Percentiles rank a stretch among this genome's conserved stretches.
phyloP scores from a whole-genome alignment of 345 rosid species.

The Heritiera littoralis region DNA sequence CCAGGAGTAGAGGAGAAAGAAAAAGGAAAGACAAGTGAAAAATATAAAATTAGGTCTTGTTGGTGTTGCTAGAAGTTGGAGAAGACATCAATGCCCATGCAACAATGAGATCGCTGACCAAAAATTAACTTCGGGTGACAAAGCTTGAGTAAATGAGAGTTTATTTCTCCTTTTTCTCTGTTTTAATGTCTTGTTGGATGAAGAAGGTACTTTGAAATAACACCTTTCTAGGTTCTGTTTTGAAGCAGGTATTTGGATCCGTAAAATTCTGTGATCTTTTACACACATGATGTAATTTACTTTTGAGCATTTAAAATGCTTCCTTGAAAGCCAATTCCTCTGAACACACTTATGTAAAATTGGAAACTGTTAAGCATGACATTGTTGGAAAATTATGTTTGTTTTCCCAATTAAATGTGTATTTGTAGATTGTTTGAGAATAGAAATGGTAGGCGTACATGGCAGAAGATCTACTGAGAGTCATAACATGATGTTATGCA shows the following conservation, averaged over 20 bases:
- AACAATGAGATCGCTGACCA: not conserved
- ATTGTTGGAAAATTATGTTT: not conserved
- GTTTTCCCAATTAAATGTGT: not conserved
- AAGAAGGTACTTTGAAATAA: not conserved
- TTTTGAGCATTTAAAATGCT: not conserved
- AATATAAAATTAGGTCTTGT: slow-evolving; percentile 9
- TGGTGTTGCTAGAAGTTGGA: not conserved
- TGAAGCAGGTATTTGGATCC: not conserved
- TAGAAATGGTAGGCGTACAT: not conserved
- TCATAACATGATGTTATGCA: not conserved
- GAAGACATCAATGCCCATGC: not conserved
- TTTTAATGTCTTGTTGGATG: not conserved
- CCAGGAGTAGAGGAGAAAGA: not conserved
- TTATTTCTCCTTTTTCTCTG: not conserved
- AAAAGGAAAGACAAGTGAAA: not conserved
- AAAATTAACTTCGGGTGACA: not conserved
- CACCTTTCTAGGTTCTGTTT: not conserved
- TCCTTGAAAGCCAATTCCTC: not conserved
- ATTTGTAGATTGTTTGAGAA: not conserved
- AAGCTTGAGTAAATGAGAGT: not conserved
- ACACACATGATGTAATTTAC: not conserved
- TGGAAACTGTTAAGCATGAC: not conserved
- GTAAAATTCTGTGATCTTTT: not conserved
- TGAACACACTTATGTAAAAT: not conserved
- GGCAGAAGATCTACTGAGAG: not conserved